Conservation (phyloP, 1,139 yeast species). For the Yamadazyma membranifaciens region DNA sequence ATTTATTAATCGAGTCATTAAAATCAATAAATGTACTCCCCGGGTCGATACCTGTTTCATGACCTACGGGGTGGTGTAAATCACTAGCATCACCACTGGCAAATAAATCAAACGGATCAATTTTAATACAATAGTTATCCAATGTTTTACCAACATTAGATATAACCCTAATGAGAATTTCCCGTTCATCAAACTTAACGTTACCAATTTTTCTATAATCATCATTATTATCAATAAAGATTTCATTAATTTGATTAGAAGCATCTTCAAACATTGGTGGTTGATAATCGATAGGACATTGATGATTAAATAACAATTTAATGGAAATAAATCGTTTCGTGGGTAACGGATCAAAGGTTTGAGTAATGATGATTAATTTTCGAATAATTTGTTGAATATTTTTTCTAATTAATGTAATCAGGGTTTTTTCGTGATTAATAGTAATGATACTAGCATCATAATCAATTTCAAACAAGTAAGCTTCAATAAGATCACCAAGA, state of each 20-base stretch:
- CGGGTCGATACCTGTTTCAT: background rate
- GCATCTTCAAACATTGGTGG: conserved; percentile 45
- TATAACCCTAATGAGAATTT: conserved; percentile 1
- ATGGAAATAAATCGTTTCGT: conserved; percentile 23
- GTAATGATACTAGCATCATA: conserved; percentile 21
- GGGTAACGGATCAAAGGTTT: conserved; percentile 50
- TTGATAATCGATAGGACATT: conserved; percentile 45
- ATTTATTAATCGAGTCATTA: background rate
- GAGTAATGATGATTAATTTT: conserved; percentile 51
- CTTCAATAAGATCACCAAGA: conserved; percentile 42
- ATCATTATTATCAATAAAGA: background rate
- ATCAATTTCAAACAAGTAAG: conserved; percentile 47
- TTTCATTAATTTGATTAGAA: background rate
- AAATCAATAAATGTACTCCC: background rate
- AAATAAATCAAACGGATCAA: conserved; percentile 4
- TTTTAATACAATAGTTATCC: background rate
- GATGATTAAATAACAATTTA: conserved; percentile 47
- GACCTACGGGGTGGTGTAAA: no score
- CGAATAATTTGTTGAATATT: conserved; percentile 37
- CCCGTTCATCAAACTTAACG: background rate
- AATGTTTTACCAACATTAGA: conserved; percentile 2
- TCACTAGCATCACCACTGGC: background rate
- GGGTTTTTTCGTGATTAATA: background rate
- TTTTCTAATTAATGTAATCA: conserved; percentile 19
- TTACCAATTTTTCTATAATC: conserved; percentile 1